Base-by-base conservation (phyloP, 306 rosid species). In the Lathyrus sativus region DNA sequence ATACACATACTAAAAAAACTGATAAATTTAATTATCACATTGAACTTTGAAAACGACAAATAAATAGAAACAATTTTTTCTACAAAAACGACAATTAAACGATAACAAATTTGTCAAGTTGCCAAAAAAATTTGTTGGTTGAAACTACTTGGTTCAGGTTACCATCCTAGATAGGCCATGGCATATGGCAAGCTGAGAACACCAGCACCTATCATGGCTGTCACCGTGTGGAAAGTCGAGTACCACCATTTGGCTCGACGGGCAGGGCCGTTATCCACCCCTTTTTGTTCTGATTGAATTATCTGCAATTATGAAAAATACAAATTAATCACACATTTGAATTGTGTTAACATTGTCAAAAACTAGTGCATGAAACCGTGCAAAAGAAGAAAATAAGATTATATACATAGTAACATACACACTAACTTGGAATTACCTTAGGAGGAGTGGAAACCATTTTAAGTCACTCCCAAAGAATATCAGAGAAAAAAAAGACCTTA, bases 121-220 rank as follows among this genome's bases (percentile, higher is more conserved):
- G 26, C 6, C 18, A 58, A 29, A 6, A 7, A 26, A 12, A 9
- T 29, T 7, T 48, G 0, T 26, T 12, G 8, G 11, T 46, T 65
- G 15, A 65, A 65, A 54, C 19, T 54, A 53, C 4, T 28, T 24
- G 14, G 14, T 49, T 6, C 1, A 55, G 4, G 50, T 70, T 91
- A 92, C 96, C 96, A 92, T 88, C 98, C 98, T 48, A 92, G 75
- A 66, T 86, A 88, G 65, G 96, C 89, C 96, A 92, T 88, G 84
- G 96, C 96, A 61, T 88, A 81, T 15, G 98, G 98, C 28, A 92
- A 78, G 82, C 96, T 88, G 62, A 90, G 93, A 68, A 90, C 98
- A 44, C 96, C 96, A 3, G 96, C 98, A 11, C 98, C 98, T 11
- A 90, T 86, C 96, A 90, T 92, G 75, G 96, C 96, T 2, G 96